Base-by-base conservation (phyloP, 768 basidiomycete genomes). In the Mycena haematopus region DNA sequence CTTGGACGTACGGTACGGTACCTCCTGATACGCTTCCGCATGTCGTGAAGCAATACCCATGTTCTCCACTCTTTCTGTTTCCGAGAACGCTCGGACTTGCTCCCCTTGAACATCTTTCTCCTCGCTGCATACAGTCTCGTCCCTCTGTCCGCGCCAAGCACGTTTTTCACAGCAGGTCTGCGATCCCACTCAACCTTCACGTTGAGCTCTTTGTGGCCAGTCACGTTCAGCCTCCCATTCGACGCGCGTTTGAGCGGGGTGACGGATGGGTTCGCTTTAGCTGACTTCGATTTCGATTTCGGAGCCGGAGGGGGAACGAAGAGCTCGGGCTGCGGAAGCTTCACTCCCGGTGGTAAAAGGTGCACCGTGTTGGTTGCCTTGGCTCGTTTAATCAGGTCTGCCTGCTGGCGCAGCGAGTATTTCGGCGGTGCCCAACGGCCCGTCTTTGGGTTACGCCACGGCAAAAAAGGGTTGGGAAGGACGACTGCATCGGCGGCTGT, bases 31-130 rank as follows among this genome's bases (percentile, higher is more conserved):
- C 91, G 84, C 66, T 83, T 81, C 38, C 79, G 73, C 91, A 93
- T 92, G 72, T 86, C 84, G 69, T 85, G 82, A 81, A 93, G 76
- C 59, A 91, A 77, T 52, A 87, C 80, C 58, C 76, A 76, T 65
- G 78, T 84, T 70, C 80, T 83, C 69, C 75, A 76, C 58, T 76
- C 73, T 66, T 78, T 78, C 70, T 79, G 78, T 59, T 77, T 80
- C 67, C 78, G 80, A 66, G 77, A 71, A 36, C 90, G 84, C 77
- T 94, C 89, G 89, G 90, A 93, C 69, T 84, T 90, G 80, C 94
- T 92, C n/a, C 92, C 92, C 81, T 94, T 95, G 86, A 95, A 94
- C 92, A 94, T 94, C 65, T 83, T 80, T 81, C 86, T 90, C 84
- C 84, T 90, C 60, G 81, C 86, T 11, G 88, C 85, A 66, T 94